These are phyloP conservation scores for Pseudogymnoascus destructans DNA, from an alignment of 2,329 filamentous ascomycete species.

Conservation along the genomic window DNA sequence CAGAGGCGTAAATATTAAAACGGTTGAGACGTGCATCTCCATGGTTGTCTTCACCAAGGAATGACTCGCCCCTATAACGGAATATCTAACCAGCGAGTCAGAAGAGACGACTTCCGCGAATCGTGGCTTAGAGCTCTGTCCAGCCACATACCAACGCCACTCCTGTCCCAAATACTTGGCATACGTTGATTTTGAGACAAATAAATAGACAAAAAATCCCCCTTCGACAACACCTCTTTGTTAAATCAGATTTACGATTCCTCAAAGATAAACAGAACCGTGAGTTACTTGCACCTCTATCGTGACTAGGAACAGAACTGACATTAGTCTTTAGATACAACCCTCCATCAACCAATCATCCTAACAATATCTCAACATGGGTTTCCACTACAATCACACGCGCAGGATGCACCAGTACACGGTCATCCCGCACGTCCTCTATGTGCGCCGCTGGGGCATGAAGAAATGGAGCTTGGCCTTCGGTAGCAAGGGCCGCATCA, in stretches of 20 bases:
- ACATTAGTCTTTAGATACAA: background rate
- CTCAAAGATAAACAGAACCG: background rate
- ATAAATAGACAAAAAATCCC: background rate
- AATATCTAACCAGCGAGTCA: background rate
- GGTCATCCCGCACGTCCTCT: slow-evolving; percentile 16
- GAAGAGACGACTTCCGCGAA: background rate
- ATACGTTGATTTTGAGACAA: background rate
- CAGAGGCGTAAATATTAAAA: background rate
- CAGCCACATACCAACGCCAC: background rate
- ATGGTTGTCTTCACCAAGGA: background rate
- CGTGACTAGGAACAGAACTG: background rate
- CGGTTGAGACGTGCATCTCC: background rate
- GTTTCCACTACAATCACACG: slow-evolving; percentile 11
- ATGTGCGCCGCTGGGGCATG: slow-evolving; percentile 17
- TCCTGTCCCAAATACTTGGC: background rate
- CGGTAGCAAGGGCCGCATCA: slow-evolving; percentile 13
- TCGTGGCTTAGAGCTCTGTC: background rate
- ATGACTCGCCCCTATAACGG: background rate
- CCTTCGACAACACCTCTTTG: background rate
- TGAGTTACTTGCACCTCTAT: background rate
- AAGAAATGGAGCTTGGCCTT: slow-evolving; percentile 16
- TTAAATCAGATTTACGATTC: background rate
- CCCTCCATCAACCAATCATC: background rate
- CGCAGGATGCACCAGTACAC: slow-evolving; percentile 17
- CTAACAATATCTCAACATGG: slow-evolving; percentile 5